A percentile compares a stretch with the other conserved stretches of the same genome.
phyloP scores from a whole-genome alignment of 2,329 filamentous ascomycete genomes.

The Trichophyton benhamiae region DNA sequence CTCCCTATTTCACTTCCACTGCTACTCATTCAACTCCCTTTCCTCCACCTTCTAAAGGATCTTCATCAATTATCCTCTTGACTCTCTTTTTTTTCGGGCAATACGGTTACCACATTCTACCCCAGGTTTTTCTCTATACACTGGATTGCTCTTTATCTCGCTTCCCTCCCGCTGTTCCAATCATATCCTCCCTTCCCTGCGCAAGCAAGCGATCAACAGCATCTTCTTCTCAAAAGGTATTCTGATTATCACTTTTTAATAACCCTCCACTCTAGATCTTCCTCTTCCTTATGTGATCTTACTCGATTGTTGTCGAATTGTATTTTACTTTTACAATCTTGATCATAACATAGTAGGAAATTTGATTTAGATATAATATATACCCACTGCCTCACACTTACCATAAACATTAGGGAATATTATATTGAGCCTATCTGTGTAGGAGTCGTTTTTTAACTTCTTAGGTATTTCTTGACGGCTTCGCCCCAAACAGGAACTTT shows the following conservation, averaged over 20 bases:
- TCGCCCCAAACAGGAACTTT: conserved; percentile 44
- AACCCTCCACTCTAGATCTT: neutral
- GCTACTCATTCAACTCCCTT: neutral
- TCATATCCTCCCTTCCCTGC: neutral
- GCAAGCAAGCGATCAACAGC: neutral
- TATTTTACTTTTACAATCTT: neutral
- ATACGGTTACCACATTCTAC: neutral
- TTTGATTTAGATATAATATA: neutral
- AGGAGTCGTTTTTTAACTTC: conserved; percentile 12
- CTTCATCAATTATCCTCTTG: neutral
- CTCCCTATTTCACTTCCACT: neutral
- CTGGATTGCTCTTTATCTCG: neutral
- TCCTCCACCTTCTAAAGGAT: neutral
- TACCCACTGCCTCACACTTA: neutral
- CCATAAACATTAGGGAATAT: too few relatives aligned
- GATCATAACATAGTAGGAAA: neutral
- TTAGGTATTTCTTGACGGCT: conserved; percentile 41
- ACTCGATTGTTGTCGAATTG: neutral
- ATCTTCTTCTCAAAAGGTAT: neutral
- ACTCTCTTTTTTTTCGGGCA: neutral
- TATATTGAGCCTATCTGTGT: neutral
- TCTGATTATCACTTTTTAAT: neutral
- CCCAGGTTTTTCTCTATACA: neutral
- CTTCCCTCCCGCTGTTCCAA: neutral
- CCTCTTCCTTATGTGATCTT: neutral